Base-by-base conservation (phyloP, 75 land plant species). In the Cryptomeria japonica region DNA sequence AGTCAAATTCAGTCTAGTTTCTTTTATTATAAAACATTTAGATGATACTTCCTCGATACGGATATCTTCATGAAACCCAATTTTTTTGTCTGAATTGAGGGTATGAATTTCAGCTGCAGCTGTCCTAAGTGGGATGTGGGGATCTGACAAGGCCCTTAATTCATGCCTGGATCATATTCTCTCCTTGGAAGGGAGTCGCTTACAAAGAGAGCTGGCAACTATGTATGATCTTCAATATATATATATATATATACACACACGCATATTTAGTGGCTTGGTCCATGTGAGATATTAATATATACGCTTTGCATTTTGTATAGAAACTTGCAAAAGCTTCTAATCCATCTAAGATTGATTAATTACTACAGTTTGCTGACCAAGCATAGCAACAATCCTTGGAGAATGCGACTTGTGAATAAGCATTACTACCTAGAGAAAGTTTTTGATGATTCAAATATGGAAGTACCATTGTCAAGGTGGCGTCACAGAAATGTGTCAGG, bases 361-460 rank as follows among this genome's bases (percentile, higher is more conserved):
- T 79, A 73, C 84, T 73, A 73, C 92, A 92, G 94, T 85, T 83
- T 93, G 19, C 64, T 91, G 88, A 89, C 31, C 15, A 92, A 88
- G 83, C 86, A 89, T 87, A 28, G 39, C 36, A 34, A 91, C 70
- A 83, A 91, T 87, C 88, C 91, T 88, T 55, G 37, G 87, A 77
- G 42, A 82, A 85, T 94, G 92, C 70, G 87, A 80, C 91, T 87
- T 75, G 72, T 92, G 64, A 88, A 89, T 28, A 94, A 92, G 56
- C 90, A 89, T 86, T 92, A 89, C 85, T 92, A 89, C 55, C 77
- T 72, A 22, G 95, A 94, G 87, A 75, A 88, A 87, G 93, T 92
- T 42, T 92, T 78, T 87, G 89, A 87, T 80, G 95, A 94, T 70
- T 85, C 89, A 64, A 84, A 87, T 53, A 80, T 85, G 44, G 92